Evolutionary conservation across 805 yeast species (phyloP).

Genomic region (Cyberlindnera nakhonratchasimensis): DNA sequence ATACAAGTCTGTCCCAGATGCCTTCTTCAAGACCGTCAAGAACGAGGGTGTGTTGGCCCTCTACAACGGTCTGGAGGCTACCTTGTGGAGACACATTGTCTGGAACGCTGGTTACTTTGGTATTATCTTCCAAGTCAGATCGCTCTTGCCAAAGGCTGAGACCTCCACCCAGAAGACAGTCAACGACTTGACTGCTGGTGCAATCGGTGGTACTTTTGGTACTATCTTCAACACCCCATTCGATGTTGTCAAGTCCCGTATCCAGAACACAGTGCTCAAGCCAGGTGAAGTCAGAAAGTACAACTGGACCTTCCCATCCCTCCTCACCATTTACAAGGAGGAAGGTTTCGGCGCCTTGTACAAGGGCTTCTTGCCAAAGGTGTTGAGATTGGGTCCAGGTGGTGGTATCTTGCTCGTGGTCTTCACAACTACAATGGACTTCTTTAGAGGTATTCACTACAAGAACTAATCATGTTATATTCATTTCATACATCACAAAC

Average conservation of each 20-base stretch:
- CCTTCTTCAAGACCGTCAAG: conserved; percentile 64
- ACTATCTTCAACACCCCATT: conserved; percentile 95
- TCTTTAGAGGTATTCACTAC: conserved; percentile 55
- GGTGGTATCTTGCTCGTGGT: conserved; percentile 98
- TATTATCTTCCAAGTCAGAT: conserved; percentile 81
- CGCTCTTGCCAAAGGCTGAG: conserved; percentile 73
- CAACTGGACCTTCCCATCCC: conserved; percentile 86
- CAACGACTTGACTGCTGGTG: conserved; percentile 88
- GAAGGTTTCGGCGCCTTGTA: conserved; percentile 92
- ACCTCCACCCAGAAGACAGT: conserved; percentile 69
- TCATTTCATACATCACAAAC: neutral
- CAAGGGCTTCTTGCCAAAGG: conserved; percentile 97
- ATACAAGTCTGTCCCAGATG: conserved; percentile 83
- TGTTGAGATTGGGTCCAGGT: conserved; percentile 96
- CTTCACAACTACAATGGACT: conserved; percentile 93
- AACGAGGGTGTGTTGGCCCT: conserved; percentile 78
- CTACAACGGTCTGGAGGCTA: conserved; percentile 94
- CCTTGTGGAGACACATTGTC: conserved; percentile 91
- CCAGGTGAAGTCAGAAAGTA: conserved; percentile 82
- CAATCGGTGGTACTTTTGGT: conserved; percentile 96
- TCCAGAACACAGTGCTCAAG: conserved; percentile 66
- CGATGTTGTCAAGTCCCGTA: conserved; percentile 95
- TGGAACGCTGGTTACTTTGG: conserved; percentile 99
- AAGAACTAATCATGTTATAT: conserved; percentile 2
- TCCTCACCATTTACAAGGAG: conserved; percentile 71